Conservation (phyloP, 148 eudicot genomes). For the Rhododendron henanense region DNA sequence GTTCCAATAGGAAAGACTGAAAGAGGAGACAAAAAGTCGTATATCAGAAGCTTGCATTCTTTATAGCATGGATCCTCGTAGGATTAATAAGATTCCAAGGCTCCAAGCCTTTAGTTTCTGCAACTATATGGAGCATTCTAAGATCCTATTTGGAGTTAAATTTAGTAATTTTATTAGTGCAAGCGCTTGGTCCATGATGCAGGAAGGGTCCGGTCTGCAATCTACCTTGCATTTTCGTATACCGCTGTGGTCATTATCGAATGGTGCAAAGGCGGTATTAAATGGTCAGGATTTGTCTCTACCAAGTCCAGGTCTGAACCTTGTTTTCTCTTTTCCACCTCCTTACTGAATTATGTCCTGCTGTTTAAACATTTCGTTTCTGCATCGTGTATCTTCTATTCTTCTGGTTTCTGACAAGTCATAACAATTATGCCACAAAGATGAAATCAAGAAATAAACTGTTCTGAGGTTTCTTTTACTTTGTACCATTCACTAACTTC, state of each 20-base stretch:
- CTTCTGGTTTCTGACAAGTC: not conserved
- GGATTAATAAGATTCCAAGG: not conserved
- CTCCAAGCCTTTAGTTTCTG: not conserved
- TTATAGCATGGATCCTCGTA: not conserved
- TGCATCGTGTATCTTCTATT: not conserved
- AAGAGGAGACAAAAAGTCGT: not conserved
- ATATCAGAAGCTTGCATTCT: not conserved
- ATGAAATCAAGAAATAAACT: not conserved
- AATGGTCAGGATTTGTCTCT: slow-evolving; percentile 40
- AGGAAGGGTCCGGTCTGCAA: slow-evolving; percentile 15
- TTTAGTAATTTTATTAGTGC: not conserved
- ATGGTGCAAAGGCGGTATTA: slow-evolving; percentile 44
- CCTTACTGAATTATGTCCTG: not conserved
- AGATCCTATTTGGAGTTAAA: not conserved
- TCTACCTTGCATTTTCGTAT: slow-evolving; percentile 67
- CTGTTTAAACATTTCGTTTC: not conserved
- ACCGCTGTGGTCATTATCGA: slow-evolving; percentile 62
- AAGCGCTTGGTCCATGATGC: slow-evolving; percentile 1
- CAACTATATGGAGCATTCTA: not conserved
- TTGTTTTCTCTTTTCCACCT: not conserved
- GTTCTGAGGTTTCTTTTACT: not conserved
- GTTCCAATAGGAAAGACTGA: not conserved
- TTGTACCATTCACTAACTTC: not conserved
- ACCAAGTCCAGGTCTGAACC: slow-evolving; percentile 55
- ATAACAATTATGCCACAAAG: not conserved